These are phyloP conservation scores for Hyphodiscus sp. DNA, from an alignment of 2,329 filamentous ascomycete genomes.

Conservation along the genomic window DNA sequence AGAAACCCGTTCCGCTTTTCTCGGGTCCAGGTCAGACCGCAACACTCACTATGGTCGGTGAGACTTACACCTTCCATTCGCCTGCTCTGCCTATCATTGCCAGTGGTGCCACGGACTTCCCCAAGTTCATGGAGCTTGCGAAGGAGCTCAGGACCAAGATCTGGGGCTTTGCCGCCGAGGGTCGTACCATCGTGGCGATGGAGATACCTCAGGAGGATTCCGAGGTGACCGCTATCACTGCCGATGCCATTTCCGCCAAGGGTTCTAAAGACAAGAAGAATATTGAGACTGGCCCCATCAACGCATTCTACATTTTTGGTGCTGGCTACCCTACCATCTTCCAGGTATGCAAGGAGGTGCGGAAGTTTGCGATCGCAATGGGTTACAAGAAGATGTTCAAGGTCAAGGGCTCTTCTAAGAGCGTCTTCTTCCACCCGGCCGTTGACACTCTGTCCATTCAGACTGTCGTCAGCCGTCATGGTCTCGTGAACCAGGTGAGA, in stretches of 20 bases:
- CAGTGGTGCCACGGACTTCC: background rate
- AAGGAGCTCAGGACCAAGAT: background rate
- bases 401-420: background rate
- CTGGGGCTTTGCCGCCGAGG: background rate
- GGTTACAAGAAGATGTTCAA: background rate
- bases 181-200: background rate
- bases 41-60: background rate
- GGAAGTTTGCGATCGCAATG: background rate
- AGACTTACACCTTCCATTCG: background rate
- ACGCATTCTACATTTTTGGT: background rate
- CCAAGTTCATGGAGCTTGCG: background rate
- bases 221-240: background rate
- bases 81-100: too few species aligned
- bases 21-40: background rate
- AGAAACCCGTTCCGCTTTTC: background rate
- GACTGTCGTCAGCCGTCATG: background rate
- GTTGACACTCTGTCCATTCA: background rate
- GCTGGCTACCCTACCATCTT: background rate
- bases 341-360: background rate
- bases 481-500: background rate
- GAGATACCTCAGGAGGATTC: background rate
- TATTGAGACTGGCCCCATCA: background rate
- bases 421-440: background rate
- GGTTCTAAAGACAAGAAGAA: background rate
- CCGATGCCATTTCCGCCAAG: background rate